Evolutionary conservation across 108 stramenopile species (phyloP), one percentile per base, ranked within the genome.

Genomic region (Fragilaria radians): DNA sequence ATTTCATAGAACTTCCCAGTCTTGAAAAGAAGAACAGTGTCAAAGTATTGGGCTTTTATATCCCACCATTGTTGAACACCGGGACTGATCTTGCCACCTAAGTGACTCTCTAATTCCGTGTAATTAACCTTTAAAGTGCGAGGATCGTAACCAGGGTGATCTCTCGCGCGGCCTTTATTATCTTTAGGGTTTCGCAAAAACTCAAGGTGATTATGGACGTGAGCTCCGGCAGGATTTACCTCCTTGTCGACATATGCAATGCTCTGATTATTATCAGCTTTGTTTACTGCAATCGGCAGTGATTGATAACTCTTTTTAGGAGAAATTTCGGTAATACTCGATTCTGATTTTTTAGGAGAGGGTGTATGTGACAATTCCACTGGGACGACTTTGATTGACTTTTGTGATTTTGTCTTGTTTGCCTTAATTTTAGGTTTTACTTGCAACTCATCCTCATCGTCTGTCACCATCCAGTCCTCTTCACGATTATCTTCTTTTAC

Each of bases 1-100:
- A 87, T 54, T 75, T 95, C 94, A 77, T 95, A 95, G 69, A 92
- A 97, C 73, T 97, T 97, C 27, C 99, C 99, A 24, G 97, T 96
- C 76, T 99, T 99, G 86, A 98, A 99, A 18, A 97, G 73, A 2
- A 99, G 70, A 1, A 99, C 83, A 11, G 94, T 90, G 76, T 99
- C 98, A 67, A 90, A 82, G 78, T 98, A 89, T 54, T 91, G 82
- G 4, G 86, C 59, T 74, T 99, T 99, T 68, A 99, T 73, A 32
- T 92, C 78, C 98, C 98, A 99, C 99, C 99, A 99, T 70, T 97
- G 96, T 54, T 76, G 60, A 64, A 91, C 87, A 21, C 89, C 97
- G 17, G 89, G 78, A 26, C 94, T 95, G 57, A 96, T 63, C 62
- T 86, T 83, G 19, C 56, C 32, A 24, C 66, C 72, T 19, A 51